Evolutionary conservation across 495 filamentous ascomycete genomes (phyloP), one percentile per base, ranked within the genome.

Genomic region (Chaetomium tenue): DNA sequence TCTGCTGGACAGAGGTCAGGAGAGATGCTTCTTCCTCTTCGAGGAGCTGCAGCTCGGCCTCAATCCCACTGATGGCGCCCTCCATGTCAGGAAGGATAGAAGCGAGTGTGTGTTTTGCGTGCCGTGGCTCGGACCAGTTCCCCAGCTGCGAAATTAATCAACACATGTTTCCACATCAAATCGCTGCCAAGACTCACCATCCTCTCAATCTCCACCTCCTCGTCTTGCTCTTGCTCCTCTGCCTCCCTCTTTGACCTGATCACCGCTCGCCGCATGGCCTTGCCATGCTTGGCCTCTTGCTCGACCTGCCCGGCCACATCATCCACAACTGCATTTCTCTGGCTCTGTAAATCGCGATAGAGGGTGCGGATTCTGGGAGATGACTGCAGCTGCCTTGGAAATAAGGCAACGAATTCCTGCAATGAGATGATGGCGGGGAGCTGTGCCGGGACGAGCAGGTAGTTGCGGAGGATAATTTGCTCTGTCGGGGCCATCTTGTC

Each of bases 301-400:
- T 84, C 82, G 67, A 96, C 91, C 61, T 88, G 88, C 46, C 79
- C 80, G 58, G 85, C 81, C 25, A 95, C 86, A 15, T 77, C 75
- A 66, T 92, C 88, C 64, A 89, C 84, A 47, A 89, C 79, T 50
- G 86, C 82, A 62, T 88, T 85, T 20, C 91, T 84, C 63, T 88
- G 82, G 53, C 86, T 81, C 68, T 93, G 88, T 15, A 95, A 79
- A 74, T 93, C 89, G 13, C 88, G 84, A 69, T 94, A 96, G n/a
- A 96, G 78, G 5, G 81, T 78, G 62, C 84, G 83, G 63, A 95
- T 83, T 63, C 90, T 87, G 0, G 91, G 87, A 48, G 90, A 89
- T 40, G 82, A 78, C 59, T 87, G 89, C 62, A 88, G 80, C 5
- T 84, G 76, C 51, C 81, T 84, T 3, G 92, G 91, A 66, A 96